phyloP scores from a whole-genome alignment of 2,329 filamentous ascomycete genomes.

The Aquanectria penicillioides region DNA sequence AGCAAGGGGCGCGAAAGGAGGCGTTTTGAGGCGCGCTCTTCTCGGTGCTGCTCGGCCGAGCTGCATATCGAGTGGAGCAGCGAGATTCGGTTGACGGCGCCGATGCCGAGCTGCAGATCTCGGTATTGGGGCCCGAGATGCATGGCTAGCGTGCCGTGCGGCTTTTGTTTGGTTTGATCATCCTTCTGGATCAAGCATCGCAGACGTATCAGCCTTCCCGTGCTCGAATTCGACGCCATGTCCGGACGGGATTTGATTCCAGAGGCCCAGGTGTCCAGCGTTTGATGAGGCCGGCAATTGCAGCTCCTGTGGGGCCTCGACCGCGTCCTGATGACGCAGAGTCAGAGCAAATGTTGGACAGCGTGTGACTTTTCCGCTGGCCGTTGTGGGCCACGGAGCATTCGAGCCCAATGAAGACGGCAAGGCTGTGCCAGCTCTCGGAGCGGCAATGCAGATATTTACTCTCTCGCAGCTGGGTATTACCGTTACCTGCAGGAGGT shows the following conservation, averaged over 20 bases:
- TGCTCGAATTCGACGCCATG: no score
- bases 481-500: background rate
- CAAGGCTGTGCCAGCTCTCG: background rate
- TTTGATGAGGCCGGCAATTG: no score
- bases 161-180: conserved; percentile 5
- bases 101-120: conserved; percentile 19
- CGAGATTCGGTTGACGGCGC: conserved; percentile 3
- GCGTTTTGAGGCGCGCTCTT: no score
- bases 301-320: no score
- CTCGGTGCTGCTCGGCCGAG: conserved; percentile 18
- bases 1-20: no score
- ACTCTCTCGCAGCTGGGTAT: background rate
- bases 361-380: background rate
- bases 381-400: background rate
- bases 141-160: conserved; percentile 13
- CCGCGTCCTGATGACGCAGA: background rate
- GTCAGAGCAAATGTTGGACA: background rate
- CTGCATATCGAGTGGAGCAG: background rate
- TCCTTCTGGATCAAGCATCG: background rate
- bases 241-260: no score
- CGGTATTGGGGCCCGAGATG: conserved; percentile 24
- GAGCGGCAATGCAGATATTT: conserved; percentile 4
- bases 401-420: background rate
- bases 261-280: no score
- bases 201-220: no score